Percentiles rank a stretch among this genome's conserved stretches.
phyloP scores from a whole-genome alignment of 345 rosid species.

The Trapa bicornis region DNA sequence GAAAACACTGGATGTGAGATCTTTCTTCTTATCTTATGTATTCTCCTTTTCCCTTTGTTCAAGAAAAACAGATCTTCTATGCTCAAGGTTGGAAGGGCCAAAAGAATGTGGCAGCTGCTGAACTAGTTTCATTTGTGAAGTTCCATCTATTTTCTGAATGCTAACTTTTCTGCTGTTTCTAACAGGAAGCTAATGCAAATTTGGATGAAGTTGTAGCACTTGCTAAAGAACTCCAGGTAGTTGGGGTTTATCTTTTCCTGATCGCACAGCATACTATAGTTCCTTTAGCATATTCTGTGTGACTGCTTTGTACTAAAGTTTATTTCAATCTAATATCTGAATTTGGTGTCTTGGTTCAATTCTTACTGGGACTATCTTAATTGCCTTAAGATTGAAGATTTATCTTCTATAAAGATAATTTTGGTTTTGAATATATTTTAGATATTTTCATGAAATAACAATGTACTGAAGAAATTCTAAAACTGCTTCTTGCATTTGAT shows the following conservation, averaged over 20 bases:
- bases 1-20: conserved; percentile 51
- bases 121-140: not conserved
- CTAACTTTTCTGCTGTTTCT: not conserved
- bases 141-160: not conserved
- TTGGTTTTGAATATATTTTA: not conserved
- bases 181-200: conserved; percentile 73
- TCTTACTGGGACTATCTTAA: not conserved
- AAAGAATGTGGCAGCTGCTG: not conserved
- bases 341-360: not conserved
- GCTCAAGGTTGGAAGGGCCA: not conserved
- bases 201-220: conserved; percentile 89
- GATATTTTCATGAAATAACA: not conserved
- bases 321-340: no score
- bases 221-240: conserved; percentile 82
- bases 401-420: not conserved
- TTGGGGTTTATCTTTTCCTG: not conserved
- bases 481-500: not conserved
- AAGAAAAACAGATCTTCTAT: not conserved
- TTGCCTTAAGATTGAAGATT: not conserved
- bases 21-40: not conserved
- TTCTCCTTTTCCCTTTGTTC: not conserved
- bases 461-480: not conserved
- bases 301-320: not conserved
- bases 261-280: not conserved
- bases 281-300: not conserved